Percentiles rank a stretch among this genome's conserved stretches.
Evolutionary conservation across 768 basidiomycete species (phyloP).

Genomic region (Lentinula boryana): DNA sequence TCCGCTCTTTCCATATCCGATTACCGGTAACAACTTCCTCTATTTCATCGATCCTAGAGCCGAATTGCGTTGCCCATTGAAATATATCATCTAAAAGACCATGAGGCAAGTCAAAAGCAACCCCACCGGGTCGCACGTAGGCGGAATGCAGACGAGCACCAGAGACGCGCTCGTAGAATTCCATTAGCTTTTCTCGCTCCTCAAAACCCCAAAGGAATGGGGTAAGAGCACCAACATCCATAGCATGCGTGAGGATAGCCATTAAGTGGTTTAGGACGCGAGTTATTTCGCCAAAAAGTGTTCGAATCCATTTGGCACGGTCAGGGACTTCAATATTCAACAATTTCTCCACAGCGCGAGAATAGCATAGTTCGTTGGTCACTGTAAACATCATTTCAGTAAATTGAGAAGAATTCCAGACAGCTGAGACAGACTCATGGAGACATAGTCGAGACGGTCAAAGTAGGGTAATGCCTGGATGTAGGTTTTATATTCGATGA

Average conservation of each 20-base stretch:
- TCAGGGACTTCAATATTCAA: constrained; percentile 97
- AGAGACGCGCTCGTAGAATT: constrained; percentile 99
- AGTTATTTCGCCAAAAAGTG: constrained; percentile 95
- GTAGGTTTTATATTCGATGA: constrained; percentile 99
- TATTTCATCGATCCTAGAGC: constrained; percentile 88
- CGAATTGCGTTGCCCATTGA: constrained; percentile 96
- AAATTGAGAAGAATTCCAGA: not conserved
- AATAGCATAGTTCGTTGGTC: constrained; percentile 98
- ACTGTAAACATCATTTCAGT: constrained; percentile 41
- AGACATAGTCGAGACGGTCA: constrained; percentile 98
- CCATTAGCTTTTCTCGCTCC: constrained; percentile 99
- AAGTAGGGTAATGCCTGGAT: constrained; percentile 98
- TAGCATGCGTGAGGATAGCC: constrained; percentile 92
- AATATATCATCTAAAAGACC: constrained; percentile 98
- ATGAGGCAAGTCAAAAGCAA: constrained; percentile 95
- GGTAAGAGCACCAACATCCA: constrained; percentile 97
- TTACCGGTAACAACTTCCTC: constrained; percentile 98
- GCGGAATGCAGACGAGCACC: constrained; percentile 96
- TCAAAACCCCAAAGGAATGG: constrained; percentile 99
- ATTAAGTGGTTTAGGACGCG: constrained; percentile 95
- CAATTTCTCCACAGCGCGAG: constrained; percentile 95
- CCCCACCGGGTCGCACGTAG: constrained; percentile 97
- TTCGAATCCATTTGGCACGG: constrained; percentile 97
- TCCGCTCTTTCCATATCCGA: constrained; percentile 96
- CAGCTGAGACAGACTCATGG: constrained; percentile 77